A percentile compares a stretch with the other conserved stretches of the same genome.
These are phyloP conservation scores for Cucumis variabilis DNA, from an alignment of 331 rosid genomes.

Conservation along the genomic window DNA sequence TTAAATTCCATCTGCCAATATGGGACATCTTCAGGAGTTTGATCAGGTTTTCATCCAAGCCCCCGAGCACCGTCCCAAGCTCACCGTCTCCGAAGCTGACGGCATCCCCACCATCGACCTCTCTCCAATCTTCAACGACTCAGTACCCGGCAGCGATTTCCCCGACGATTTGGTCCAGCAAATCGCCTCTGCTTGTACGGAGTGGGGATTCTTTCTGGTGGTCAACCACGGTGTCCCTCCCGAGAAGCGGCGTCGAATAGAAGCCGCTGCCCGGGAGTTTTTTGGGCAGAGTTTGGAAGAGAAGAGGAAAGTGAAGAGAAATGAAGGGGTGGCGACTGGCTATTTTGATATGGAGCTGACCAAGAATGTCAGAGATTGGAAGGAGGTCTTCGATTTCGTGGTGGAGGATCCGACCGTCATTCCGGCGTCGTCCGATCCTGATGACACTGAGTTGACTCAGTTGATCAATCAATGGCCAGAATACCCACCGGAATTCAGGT, in stretches of 20 bases:
- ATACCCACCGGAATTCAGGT: slow-evolving; percentile 62
- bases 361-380: slow-evolving; percentile 87
- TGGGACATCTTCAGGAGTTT: not conserved
- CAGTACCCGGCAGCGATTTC: not conserved
- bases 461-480: slow-evolving; percentile 63
- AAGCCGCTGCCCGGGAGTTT: slow-evolving; percentile 48
- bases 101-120: slow-evolving; percentile 68
- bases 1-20: not conserved
- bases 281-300: slow-evolving; percentile 69
- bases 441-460: slow-evolving; percentile 37
- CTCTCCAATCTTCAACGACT: slow-evolving; percentile 35
- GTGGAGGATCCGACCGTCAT: slow-evolving; percentile 48
- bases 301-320: slow-evolving; percentile 58
- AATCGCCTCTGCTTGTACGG: slow-evolving; percentile 56
- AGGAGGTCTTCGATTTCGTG: slow-evolving; percentile 67
- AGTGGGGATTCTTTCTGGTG: slow-evolving; percentile 88
- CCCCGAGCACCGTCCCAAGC: slow-evolving; percentile 58
- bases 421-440: slow-evolving; percentile 45
- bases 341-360: slow-evolving; percentile 70
- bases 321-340: slow-evolving; percentile 37
- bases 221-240: slow-evolving; percentile 65
- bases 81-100: slow-evolving; percentile 36
- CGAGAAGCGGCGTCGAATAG: slow-evolving; percentile 42
- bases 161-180: slow-evolving; percentile 39
- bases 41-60: not conserved